Evolutionary conservation across 1,284 basidiomycete genomes (phyloP).

Genomic region (Austropuccinia psidii): DNA sequence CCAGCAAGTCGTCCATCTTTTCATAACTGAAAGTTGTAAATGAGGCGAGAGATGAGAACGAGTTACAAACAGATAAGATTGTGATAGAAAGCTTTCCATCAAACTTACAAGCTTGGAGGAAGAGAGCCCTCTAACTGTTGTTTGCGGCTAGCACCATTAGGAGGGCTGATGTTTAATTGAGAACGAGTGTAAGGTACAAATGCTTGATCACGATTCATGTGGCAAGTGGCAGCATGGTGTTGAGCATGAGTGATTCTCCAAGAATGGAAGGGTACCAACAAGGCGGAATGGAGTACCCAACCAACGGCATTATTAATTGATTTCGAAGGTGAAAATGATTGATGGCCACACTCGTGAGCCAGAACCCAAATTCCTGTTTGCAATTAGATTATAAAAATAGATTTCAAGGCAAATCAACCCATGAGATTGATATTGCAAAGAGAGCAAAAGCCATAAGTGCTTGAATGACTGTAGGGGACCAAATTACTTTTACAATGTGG

Average conservation of each 20-base stretch:
- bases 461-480: neutral
- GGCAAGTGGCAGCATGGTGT: conserved; percentile 91
- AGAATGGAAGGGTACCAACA: conserved; percentile 94
- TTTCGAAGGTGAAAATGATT: conserved; percentile 94
- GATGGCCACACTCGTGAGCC: conserved; percentile 62
- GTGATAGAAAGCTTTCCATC: neutral
- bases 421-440: no score
- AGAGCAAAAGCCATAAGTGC: neutral
- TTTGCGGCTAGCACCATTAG: conserved; percentile 53
- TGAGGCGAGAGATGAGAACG: neutral
- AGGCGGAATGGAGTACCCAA: conserved; percentile 83
- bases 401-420: conserved; percentile 38
- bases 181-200: conserved; percentile 86
- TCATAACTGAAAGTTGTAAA: conserved; percentile 54
- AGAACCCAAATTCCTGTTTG: conserved; percentile 34
- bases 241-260: conserved; percentile 98
- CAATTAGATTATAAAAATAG: conserved; percentile 50
- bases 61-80: neutral
- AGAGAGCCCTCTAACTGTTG: conserved; percentile 57
- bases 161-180: conserved; percentile 58
- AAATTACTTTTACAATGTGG: neutral
- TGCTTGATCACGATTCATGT: conserved; percentile 93
- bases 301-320: conserved; percentile 86
- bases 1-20: conserved; percentile 78
- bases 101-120: conserved; percentile 38